A percentile compares a stretch with the other conserved stretches of the same genome.
These are phyloP conservation scores for Lepidium sativum DNA, from an alignment of 345 rosid genomes.

Conservation along the genomic window DNA sequence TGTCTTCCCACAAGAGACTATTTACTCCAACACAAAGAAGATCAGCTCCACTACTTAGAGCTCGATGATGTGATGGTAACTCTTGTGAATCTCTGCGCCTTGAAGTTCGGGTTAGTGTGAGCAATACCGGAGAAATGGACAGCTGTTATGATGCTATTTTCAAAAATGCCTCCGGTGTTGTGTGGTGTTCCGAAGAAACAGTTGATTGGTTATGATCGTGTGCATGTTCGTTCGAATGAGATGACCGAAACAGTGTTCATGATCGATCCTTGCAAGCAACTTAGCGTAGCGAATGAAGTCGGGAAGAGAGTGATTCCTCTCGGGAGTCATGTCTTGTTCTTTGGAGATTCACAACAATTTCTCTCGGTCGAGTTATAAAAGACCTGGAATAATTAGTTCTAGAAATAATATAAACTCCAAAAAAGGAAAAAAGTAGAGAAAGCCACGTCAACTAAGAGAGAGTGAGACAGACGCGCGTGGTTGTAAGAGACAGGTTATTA, in stretches of 20 bases:
- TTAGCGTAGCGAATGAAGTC: conserved; percentile 45
- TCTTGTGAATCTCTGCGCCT: conserved; percentile 53
- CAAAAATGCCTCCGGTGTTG: conserved; percentile 38
- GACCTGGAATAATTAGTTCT: background rate
- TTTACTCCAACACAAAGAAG: conserved; percentile 29
- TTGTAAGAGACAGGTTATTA: background rate
- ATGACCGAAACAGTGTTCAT: conserved; percentile 40
- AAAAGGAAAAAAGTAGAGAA: background rate
- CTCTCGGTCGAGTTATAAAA: conserved; percentile 37
- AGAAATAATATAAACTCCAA: background rate
- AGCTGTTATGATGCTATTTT: conserved; percentile 66
- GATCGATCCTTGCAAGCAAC: conserved; percentile 68
- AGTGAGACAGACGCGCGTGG: conserved; percentile 11
- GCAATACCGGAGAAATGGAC: conserved; percentile 49
- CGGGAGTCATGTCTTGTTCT: conserved; percentile 48
- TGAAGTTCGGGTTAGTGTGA: conserved; percentile 37
- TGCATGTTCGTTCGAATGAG: conserved; percentile 37
- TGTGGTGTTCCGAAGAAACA: conserved; percentile 55
- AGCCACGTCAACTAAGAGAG: conserved; percentile 1
- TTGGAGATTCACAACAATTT: conserved; percentile 54
- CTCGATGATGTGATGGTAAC: conserved; percentile 30
- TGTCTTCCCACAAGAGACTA: conserved; percentile 29
- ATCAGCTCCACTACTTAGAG: background rate
- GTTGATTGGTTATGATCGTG: conserved; percentile 68
- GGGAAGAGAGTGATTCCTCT: conserved; percentile 55